phyloP scores from a whole-genome alignment of 106 monocot genomes.

The Phalaenopsis equestris region DNA sequence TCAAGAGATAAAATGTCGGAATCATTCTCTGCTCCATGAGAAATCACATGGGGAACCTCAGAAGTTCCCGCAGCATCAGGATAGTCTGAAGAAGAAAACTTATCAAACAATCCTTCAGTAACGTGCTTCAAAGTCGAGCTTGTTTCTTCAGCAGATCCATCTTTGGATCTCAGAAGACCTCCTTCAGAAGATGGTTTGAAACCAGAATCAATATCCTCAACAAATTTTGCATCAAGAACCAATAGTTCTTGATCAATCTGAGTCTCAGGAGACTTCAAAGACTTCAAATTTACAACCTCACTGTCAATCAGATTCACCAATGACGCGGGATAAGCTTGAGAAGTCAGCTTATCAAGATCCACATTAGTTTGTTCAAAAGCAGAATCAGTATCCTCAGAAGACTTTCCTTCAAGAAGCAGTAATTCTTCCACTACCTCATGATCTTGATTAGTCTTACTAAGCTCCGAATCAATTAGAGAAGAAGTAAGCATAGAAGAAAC shows the following conservation, averaged over 20 bases:
- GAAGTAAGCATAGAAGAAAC: neutral
- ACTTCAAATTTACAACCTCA: neutral
- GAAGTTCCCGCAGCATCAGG: neutral
- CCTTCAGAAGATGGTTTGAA: neutral
- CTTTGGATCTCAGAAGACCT: neutral
- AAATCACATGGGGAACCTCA: neutral
- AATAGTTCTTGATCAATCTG: conserved; percentile 16
- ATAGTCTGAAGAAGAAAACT: neutral
- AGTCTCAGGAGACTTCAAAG: neutral
- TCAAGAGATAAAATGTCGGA: neutral
- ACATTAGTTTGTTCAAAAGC: conserved; percentile 13
- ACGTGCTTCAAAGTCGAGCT: neutral
- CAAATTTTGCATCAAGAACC: conserved; percentile 14
- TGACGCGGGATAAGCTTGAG: neutral
- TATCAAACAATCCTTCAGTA: too few species aligned
- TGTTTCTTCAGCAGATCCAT: neutral
- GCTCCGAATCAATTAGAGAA: neutral
- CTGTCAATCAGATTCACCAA: neutral
- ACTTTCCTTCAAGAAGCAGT: neutral
- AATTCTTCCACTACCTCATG: neutral
- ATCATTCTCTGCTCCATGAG: neutral
- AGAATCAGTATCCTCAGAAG: conserved; percentile 34
- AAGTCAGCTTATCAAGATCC: neutral
- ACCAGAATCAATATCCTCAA: conserved; percentile 17
- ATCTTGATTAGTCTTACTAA: neutral